Conservation (phyloP, 192 early-diverging fungal species). For the Backusella australiensis region DNA sequence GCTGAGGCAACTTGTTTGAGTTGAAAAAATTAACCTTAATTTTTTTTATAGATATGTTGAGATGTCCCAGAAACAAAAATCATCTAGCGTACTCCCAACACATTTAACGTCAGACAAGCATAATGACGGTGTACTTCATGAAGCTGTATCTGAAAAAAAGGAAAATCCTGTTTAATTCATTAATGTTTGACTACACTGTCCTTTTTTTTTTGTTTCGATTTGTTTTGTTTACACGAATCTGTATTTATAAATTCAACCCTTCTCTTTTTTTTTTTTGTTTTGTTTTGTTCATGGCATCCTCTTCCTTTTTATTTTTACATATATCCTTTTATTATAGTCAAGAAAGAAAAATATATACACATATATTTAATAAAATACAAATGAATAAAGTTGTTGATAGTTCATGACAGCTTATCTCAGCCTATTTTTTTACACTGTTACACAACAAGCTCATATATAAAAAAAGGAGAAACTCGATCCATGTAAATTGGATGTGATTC, state of each 20-base stretch:
- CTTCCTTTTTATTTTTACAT: background rate
- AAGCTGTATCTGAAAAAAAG: background rate
- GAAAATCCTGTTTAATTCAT: background rate
- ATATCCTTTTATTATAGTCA: background rate
- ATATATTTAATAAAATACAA: background rate
- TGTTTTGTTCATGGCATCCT: background rate
- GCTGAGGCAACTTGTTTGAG: background rate
- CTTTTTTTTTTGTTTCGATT: background rate
- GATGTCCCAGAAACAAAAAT: background rate
- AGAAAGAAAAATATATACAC: background rate
- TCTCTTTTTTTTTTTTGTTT: background rate
- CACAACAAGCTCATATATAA: background rate
- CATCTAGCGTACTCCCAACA: background rate
- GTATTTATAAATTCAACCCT: background rate
- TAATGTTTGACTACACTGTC: background rate
- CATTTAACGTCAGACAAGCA: background rate
- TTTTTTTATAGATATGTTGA: conserved; percentile 7
- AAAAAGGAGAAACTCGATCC: background rate
- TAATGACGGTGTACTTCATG: background rate
- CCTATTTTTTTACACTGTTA: background rate
- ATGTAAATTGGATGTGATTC: background rate
- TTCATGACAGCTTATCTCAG: background rate
- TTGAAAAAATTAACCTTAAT: background rate
- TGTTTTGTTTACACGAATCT: conserved; percentile 4
- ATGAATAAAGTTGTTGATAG: background rate